Evolutionary conservation across 2,329 filamentous ascomycete genomes (phyloP), one percentile per base, ranked within the genome.

Genomic region (Aspergillus oerlinghausenensis): DNA sequence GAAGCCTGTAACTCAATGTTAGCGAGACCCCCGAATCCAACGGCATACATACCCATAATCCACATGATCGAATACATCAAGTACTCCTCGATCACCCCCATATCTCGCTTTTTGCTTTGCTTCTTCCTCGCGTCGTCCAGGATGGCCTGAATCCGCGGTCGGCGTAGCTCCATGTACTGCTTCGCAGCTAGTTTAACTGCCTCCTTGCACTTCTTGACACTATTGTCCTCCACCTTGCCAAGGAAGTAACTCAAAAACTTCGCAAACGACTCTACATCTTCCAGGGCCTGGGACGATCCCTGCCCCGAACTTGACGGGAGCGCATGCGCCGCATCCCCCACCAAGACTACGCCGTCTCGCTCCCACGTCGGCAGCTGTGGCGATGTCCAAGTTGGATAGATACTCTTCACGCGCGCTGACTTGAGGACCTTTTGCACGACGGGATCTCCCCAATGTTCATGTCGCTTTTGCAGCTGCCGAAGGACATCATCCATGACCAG

Each of bases 251-350:
- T 45, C 35, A 79, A 64, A 1, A 82, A 67, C 25, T 80, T 57
- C 0, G 74, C 69, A 9, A 84, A 69, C 0, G 77, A 73, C 58
- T 81, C 77, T 0, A 74, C 75, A 67, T 85, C 83, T 64, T 85
- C 82, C 10, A 85, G 63, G 0, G 80, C 82, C 66, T 84, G 82
- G 3, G 77, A 80, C 0, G 79, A 76, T 0, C 83, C 83, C 65
- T 85, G 82, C 1, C 82, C 82, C 0, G 77, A 78, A 5, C 77
- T 79, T 0, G 83, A 77, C 2, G 80, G 78, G 55, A 85, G 71
- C 0, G 82, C 81, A 67, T 85, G 82, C 0, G 81, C 82, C 2
- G 82, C 82, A 65, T 85, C 83, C 3, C 83, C 83, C 2, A 84
- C 68, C 1, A 86, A 68, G 4, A 85, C 73, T 2, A 83, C 75